Conservation (phyloP, 148 eudicot species). For the Chenopodium formosanum region DNA sequence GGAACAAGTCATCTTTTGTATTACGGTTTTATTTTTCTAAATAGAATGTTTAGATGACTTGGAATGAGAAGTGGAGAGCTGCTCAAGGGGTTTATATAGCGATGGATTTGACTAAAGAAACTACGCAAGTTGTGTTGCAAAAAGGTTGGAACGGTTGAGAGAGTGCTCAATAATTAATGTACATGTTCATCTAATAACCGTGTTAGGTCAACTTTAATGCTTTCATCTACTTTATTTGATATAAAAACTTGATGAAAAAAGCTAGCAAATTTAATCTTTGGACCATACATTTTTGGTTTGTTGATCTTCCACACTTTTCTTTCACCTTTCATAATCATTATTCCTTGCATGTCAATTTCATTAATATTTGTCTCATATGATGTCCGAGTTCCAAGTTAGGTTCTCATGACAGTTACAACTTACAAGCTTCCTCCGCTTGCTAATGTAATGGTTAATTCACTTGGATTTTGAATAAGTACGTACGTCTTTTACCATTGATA, state of each 20-base stretch:
- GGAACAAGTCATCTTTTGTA: constrained; percentile 15
- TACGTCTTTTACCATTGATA: too few species aligned
- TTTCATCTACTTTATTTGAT: constrained; percentile 22
- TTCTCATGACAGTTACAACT: too few species aligned
- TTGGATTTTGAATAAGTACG: too few species aligned
- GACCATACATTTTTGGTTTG: not conserved
- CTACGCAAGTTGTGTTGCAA: not conserved
- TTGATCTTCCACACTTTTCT: not conserved
- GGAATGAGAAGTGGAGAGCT: constrained; percentile 21
- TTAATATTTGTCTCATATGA: too few species aligned
- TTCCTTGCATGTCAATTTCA: too few species aligned
- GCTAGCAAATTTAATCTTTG: constrained; percentile 5
- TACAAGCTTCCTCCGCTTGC: too few species aligned
- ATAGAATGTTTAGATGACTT: constrained; percentile 16
- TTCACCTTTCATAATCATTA: not conserved
- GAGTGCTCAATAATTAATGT: not conserved
- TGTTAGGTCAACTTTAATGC: constrained; percentile 19
- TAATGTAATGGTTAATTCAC: too few species aligned
- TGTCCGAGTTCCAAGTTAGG: too few species aligned
- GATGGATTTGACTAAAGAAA: not conserved
- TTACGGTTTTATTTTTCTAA: not conserved
- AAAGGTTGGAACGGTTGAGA: constrained; percentile 19
- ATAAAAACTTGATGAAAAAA: constrained; percentile 6
- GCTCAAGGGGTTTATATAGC: constrained; percentile 20
- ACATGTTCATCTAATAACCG: constrained; percentile 22